A percentile compares a stretch with the other conserved stretches of the same genome.
Evolutionary conservation across 2,329 filamentous ascomycete genomes (phyloP).

Genomic region (Didymella lethalis): DNA sequence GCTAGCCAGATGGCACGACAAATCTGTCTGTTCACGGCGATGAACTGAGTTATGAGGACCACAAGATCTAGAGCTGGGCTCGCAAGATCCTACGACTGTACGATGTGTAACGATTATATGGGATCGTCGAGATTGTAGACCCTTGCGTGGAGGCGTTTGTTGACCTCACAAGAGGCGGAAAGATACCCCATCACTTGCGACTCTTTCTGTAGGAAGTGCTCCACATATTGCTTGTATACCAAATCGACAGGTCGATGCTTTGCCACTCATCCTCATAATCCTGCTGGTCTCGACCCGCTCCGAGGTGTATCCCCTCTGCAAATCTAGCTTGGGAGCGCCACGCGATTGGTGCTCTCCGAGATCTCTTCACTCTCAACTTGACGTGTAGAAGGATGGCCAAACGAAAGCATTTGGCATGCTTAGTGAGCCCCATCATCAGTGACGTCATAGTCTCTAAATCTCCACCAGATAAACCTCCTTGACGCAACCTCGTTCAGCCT

Average conservation of each 20-base stretch:
- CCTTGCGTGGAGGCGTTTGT: not conserved
- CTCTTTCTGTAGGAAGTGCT: not conserved
- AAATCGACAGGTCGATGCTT: conserved; percentile 1
- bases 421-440: conserved; percentile 5
- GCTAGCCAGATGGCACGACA: conserved; percentile 51
- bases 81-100: not conserved
- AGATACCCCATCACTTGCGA: conserved; percentile 1
- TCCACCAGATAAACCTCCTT: not conserved
- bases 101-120: conserved; percentile 1
- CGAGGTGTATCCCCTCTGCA: not conserved
- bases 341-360: not conserved
- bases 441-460: conserved; percentile 6
- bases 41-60: conserved; percentile 31
- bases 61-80: conserved; percentile 9
- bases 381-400: not conserved
- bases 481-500: conserved; percentile 15
- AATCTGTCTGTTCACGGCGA: conserved; percentile 49
- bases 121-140: conserved; percentile 1
- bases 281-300: not conserved
- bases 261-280: not conserved
- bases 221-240: not conserved
- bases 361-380: not conserved
- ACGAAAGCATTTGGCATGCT: conserved; percentile 7
- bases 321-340: not conserved
- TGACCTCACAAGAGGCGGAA: not conserved